Evolutionary conservation across 176 grass and related monocot species (phyloP).

Genomic region (Cenchrus fungigraminus): DNA sequence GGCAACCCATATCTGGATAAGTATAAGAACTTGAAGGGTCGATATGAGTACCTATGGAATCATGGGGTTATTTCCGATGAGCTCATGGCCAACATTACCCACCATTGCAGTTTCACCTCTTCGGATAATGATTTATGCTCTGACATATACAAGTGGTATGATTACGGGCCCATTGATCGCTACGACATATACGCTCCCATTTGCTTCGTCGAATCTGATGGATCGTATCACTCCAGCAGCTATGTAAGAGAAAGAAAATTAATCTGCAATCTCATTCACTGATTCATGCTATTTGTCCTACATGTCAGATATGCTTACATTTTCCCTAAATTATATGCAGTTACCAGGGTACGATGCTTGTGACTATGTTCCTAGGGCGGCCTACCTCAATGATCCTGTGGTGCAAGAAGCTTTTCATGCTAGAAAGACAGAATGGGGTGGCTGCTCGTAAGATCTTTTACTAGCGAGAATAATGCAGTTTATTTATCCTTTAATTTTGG

Average conservation of each 20-base stretch:
- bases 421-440: conserved; percentile 27
- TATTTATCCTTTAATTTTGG: not conserved
- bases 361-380: not conserved
- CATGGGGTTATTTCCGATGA: conserved; percentile 51
- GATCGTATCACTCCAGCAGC: conserved; percentile 24
- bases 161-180: not conserved
- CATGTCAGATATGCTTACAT: not conserved
- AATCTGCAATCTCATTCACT: not conserved
- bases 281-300: not conserved
- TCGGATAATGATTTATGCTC: not conserved
- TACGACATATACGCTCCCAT: conserved; percentile 58
- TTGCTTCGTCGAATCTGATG: conserved; percentile 17
- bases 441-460: conserved; percentile 41
- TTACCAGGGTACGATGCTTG: conserved; percentile 51
- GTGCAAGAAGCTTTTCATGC: conserved; percentile 65
- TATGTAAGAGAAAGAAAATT: conserved; percentile 28
- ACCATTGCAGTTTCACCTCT: conserved; percentile 42
- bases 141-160: not conserved
- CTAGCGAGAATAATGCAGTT: not conserved
- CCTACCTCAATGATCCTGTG: conserved; percentile 56
- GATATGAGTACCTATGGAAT: conserved; percentile 40
- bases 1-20: conserved; percentile 49
- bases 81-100: conserved; percentile 33
- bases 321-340: not conserved
- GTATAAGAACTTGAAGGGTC: conserved; percentile 13